Evolutionary conservation across 78 protist species (phyloP), one percentile per base, ranked within the genome.

Genomic region (Pigoraptor vietnamica): DNA sequence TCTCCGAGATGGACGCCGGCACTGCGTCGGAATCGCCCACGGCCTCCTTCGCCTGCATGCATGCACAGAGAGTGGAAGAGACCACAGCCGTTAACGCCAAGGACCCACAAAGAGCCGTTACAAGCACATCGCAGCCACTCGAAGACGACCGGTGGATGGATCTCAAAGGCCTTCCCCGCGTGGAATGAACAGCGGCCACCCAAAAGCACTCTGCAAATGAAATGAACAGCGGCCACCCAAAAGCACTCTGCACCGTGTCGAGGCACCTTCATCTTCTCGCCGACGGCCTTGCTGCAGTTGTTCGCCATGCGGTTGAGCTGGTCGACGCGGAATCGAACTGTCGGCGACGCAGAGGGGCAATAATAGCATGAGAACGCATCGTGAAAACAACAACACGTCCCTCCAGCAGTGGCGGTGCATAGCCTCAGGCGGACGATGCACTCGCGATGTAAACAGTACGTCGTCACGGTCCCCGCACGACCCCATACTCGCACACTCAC

Each of bases 261-360:
- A 24, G 89, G 34, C 39, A 34, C 88, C 92, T 93, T 95, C 93
- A 39, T 94, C 86, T 40, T 34, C n/a, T 1, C 88, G 21, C 93
- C 95, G 23, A 92, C 36, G 33, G 93, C 90, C 92, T 95, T 95
- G 93, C 91, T 91, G 84, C 39, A 32, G n/a, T 23, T 0, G 34
- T 82, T 91, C 29, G 29, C 90, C 34, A 36, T 56, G 87, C 38
- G 91, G 81, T 91, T 34, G 90, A 91, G 84, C 79, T 89, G 37
- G 40, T 94, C 95, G 0, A 40, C 35, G 1, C 87, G 37, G 87
- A 29, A 40, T 2, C 86, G 90, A 40, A 39, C 92, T 92, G 92
- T n/a, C 14, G 6, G 67, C 33, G 79, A 90, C 67, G 90, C 89
- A 24, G 93, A 88, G 84, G 81, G 91, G 87, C 91, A 33, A 48